Evolutionary conservation across 23 red algal genomes (phyloP), one percentile per base, ranked within the genome.

Genomic region (Gracilaria vermiculophylla): DNA sequence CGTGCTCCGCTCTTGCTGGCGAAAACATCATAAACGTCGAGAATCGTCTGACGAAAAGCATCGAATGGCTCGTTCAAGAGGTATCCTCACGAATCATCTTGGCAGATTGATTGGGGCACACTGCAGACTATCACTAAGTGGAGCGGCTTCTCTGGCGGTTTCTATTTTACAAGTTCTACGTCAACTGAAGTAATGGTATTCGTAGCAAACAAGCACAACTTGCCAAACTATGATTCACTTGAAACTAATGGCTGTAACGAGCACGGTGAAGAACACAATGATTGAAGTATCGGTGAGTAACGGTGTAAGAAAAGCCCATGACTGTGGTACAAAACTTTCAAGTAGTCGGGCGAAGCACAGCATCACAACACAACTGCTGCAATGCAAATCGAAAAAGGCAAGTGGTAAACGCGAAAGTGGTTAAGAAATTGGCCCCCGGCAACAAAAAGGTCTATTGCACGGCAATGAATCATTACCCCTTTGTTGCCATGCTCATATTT

Each of bases 41-140:
- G 17, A 65, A 80, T 69, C 53, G 37, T 5, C 50, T 85, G 0
- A 54, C 80, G 13, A 33, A 55, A 37, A 80, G 81, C 33, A 69
- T 93, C 42, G 48, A 85, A 61, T 93, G 90, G 90, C 81, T 93
- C 55, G 90, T 93, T 25, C 67, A 76, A 57, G 90, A 93, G 40
- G 72, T 93, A 29, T 66, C 90, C 1, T 84, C 90, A 2, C 49
- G 90, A 25, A 78, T 93, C 2, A 67, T 85, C 17, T 19, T 91
- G 2, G 58, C 61, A 19, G 76, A 81, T 53, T 91, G 76, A 80
- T 5, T 48, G n/a, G 23, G n/a, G 20, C 3, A 13, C 35, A 34
- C 39, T 5, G 13, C 6, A 47, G 42, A 47, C 32, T 42, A 20
- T n/a, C 67, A 73, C 36, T 19, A 73, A 28, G 23, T 25, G 3